phyloP scores from a whole-genome alignment of 2,329 filamentous ascomycete species.

The Colletotrichum musicola region DNA sequence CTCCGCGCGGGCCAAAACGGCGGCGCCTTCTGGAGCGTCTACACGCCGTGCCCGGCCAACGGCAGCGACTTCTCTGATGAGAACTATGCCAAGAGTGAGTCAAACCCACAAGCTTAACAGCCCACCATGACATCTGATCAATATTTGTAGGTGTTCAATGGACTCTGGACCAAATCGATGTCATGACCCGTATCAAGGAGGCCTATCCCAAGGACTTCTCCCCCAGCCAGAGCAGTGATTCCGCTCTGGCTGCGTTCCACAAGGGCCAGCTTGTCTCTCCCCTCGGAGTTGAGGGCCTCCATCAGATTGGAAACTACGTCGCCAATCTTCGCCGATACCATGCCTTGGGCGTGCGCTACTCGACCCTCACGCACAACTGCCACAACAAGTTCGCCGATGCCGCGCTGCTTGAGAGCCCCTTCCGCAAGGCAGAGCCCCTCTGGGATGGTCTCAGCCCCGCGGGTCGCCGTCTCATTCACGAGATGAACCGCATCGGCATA shows the following conservation, averaged over 20 bases:
- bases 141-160: slow-evolving; percentile 66
- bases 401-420: slow-evolving; percentile 72
- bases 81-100: slow-evolving; percentile 76
- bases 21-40: slow-evolving; percentile 96
- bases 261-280: slow-evolving; percentile 79
- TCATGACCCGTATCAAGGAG: slow-evolving; percentile 73
- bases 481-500: slow-evolving; percentile 97
- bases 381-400: slow-evolving; percentile 92
- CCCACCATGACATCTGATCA: background rate
- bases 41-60: slow-evolving; percentile 79
- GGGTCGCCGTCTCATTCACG: slow-evolving; percentile 77
- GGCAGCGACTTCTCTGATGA: slow-evolving; percentile 79
- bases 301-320: slow-evolving; percentile 90
- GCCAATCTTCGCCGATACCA: slow-evolving; percentile 82
- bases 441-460: slow-evolving; percentile 80
- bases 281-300: slow-evolving; percentile 86
- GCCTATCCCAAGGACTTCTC: slow-evolving; percentile 80
- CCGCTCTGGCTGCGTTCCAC: slow-evolving; percentile 72
- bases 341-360: slow-evolving; percentile 85
- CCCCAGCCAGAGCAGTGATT: slow-evolving; percentile 68
- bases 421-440: slow-evolving; percentile 65
- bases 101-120: background rate
- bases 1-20: slow-evolving; percentile 79
- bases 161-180: slow-evolving; percentile 81
- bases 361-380: slow-evolving; percentile 93